phyloP scores from a whole-genome alignment of 768 basidiomycete genomes.

The Boletus huronensis region DNA sequence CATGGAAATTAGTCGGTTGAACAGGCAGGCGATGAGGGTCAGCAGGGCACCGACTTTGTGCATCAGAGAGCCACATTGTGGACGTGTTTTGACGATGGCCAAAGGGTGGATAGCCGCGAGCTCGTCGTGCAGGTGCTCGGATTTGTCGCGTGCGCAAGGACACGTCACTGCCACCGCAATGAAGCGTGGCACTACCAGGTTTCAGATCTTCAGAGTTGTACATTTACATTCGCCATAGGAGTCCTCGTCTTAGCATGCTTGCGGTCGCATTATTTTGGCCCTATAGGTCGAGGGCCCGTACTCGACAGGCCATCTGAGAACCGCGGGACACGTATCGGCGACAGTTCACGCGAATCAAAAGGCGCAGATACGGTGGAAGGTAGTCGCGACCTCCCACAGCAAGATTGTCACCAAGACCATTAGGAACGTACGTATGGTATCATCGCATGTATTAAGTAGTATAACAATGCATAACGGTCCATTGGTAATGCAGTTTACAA shows the following conservation, averaged over 20 bases:
- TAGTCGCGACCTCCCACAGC: too few species aligned
- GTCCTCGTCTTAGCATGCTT: not conserved
- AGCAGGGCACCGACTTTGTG: constrained; percentile 38
- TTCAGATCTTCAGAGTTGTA: too few species aligned
- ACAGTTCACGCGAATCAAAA: not conserved
- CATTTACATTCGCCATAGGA: too few species aligned
- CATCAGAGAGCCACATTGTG: constrained; percentile 52
- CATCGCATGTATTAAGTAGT: constrained; percentile 3
- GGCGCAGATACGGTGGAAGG: too few species aligned
- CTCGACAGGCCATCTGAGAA: not conserved
- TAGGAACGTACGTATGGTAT: constrained; percentile 9
- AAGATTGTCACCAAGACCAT: not conserved
- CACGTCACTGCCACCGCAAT: constrained; percentile 24
- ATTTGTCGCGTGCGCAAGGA: constrained; percentile 4
- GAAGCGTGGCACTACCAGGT: not conserved
- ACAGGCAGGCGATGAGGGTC: not conserved
- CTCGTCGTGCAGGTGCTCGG: not conserved
- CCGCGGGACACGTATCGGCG: not conserved
- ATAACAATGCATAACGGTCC: constrained; percentile 13
- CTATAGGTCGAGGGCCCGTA: not conserved
- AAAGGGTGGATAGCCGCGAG: not conserved
- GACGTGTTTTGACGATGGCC: constrained; percentile 2
- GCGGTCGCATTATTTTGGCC: not conserved
- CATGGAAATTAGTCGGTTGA: constrained; percentile 1
- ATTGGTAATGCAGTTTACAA: constrained; percentile 21